Base-by-base conservation (phyloP, 805 yeast species). In the Saturnispora silvae region DNA sequence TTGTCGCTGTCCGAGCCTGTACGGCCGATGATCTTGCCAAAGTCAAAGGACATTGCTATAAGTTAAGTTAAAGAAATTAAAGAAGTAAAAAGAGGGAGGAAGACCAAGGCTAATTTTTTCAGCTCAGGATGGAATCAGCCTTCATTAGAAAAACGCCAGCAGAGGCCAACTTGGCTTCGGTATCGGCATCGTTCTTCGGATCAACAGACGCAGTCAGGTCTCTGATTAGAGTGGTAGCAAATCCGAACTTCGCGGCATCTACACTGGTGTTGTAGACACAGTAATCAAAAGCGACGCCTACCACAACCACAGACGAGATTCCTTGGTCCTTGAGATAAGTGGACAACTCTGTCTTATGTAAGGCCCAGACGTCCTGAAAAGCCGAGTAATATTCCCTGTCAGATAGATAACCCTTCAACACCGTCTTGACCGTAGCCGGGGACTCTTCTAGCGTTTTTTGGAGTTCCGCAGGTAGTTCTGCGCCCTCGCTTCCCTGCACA, bases 381-480 rank as follows among this genome's bases (percentile, higher is more conserved):
- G 94, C 86, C 13, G 95, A 85, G 51, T 85, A 87, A 54, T 79
- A 85, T 53, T 87, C 97, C 16, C 92, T 57, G 46, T 82, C 86
- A 19, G 60, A 61, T 20, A 78, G 56, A 41, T 65, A 68, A 0
- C 96, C 97, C 58, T 89, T 87, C 40, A 67, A 65, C 6, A 87
- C 75, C 2, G 73, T 40, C 20, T 55, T 52, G 40, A 61, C 60
- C 30, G 65, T 31, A 4, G 40, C 27, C 9, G 44, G 19, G 26
- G 47, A 19, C 17, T 41, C 15, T 3, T 45, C 42, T 37, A 73
- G 57, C 1, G 46, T 49, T 2, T 51, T 48, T 27, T 60, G 56
- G 37, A 85, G 63, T 43, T 62, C 71, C 0, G 56, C 45, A 4
- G 83, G 81, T 24, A 81, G 64, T 26, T 68, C 64, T 0, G 87